Base-by-base conservation (phyloP, 2,329 filamentous ascomycete genomes). In the Diaporthe destruens region DNA sequence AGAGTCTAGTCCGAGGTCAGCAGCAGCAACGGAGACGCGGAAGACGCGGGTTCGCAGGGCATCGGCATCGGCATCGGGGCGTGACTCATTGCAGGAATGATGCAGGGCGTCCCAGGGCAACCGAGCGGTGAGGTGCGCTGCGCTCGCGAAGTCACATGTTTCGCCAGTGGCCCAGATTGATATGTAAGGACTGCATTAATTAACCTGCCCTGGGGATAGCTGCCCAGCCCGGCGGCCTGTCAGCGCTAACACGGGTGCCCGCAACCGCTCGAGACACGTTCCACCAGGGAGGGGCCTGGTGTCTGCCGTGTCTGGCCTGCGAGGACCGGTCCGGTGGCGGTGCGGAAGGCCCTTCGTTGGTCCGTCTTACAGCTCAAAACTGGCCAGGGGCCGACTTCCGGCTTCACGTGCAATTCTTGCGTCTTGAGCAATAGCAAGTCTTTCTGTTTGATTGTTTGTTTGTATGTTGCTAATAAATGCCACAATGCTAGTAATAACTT, bases 61-160 rank as follows among this genome's bases (percentile, higher is more conserved):
- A 42, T 70, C 39, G 16, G 39, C 39, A 29, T n/a, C 29, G 29
- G 29, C 29, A 42, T 18, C 32, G 39, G 12, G 47, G 29, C 61
- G 61, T 66, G 61, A 66, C 61, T 66, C 42, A 39, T 70, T 42
- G 14, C 39, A 42, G 34, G 39, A 18, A 42, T 42, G 39, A 14
- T 42, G n/a, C 56, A 53, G 44, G 11, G 14, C 11, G 2, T 25
- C 36, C 2, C 18, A n/a, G 36, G 11, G 67, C 8, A n/a, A n/a
- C 20, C 20, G 29, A 44, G 68, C 61, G 61, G 32, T 66, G 39
- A 59, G 32, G 32, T n/a, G 23, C 44, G 23, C 44, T 29, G 34
- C 32, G n/a, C 11, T 61, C 68, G 68, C 68, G 68, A 61, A 70
- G 68, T 70, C 68, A 70, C 68, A 70, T 70, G 68, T 42, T 44